Evolutionary conservation across 1,139 yeast species (phyloP).

Genomic region (Pichia sp.): DNA sequence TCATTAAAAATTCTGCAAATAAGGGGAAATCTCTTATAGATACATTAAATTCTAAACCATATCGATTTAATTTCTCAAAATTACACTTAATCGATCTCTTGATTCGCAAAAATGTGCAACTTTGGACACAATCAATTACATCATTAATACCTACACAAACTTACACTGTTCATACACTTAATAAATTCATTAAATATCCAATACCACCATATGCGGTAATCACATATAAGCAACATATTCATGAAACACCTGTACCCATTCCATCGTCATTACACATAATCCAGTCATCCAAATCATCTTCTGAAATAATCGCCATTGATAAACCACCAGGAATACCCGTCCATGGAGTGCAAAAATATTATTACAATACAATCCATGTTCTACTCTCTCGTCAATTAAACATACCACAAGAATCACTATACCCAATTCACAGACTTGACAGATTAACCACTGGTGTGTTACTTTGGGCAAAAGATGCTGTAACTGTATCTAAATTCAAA

Average conservation of each 20-base stretch:
- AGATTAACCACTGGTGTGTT: slow-evolving; percentile 65
- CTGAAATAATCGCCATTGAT: slow-evolving; percentile 46
- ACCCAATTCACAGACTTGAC: slow-evolving; percentile 67
- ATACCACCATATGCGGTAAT: slow-evolving; percentile 1
- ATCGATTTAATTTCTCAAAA: slow-evolving; percentile 9
- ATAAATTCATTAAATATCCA: slow-evolving; percentile 2
- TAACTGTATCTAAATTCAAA: slow-evolving; percentile 38
- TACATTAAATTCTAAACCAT: slow-evolving; percentile 13
- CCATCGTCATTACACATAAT: not conserved
- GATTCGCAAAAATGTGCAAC: not conserved
- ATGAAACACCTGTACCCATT: slow-evolving; percentile 43
- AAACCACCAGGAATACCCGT: slow-evolving; percentile 73
- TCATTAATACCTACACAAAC: not conserved
- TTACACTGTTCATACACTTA: not conserved
- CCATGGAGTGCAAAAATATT: slow-evolving; percentile 64
- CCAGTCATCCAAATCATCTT: not conserved
- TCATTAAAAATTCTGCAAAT: slow-evolving; percentile 2
- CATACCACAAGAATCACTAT: slow-evolving; percentile 40
- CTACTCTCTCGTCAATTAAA: slow-evolving; percentile 7
- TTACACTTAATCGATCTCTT: not conserved
- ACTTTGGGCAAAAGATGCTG: slow-evolving; percentile 45
- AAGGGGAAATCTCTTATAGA: slow-evolving; percentile 1
- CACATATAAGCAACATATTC: slow-evolving; percentile 42
- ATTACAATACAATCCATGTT: slow-evolving; percentile 40
- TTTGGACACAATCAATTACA: slow-evolving; percentile 5